Conservation (phyloP, 1,284 basidiomycete genomes). For the Heliocybe sulcata region DNA sequence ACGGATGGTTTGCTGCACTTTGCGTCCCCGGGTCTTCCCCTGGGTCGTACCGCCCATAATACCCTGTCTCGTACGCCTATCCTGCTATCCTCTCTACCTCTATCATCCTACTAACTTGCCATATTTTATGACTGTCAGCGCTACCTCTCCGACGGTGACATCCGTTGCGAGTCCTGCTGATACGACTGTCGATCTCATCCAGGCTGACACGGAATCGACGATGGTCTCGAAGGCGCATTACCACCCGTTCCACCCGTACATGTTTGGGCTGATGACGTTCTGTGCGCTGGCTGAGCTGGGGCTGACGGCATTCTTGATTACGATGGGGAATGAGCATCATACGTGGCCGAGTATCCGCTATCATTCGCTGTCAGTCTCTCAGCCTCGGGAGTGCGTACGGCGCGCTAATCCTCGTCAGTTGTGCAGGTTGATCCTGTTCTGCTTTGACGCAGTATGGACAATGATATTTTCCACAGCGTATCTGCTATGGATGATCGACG, state of each 20-base stretch:
- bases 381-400: not conserved
- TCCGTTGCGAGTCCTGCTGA: not conserved
- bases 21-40: not conserved
- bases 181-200: not conserved
- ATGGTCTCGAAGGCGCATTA: slow-evolving; percentile 20
- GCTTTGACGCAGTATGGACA: slow-evolving; percentile 70
- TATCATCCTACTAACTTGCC: not conserved
- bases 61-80: not conserved
- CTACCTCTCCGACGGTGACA: not conserved
- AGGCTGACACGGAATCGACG: not conserved
- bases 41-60: not conserved
- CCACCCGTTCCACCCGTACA: slow-evolving; percentile 63
- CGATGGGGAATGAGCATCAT: slow-evolving; percentile 48
- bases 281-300: slow-evolving; percentile 64
- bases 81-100: not conserved
- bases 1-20: not conserved
- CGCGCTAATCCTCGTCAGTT: not conserved
- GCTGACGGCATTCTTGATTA: slow-evolving; percentile 63
- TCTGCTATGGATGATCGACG: slow-evolving; percentile 61
- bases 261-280: slow-evolving; percentile 63
- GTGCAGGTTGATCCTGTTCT: slow-evolving; percentile 45
- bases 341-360: slow-evolving; percentile 57
- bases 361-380: slow-evolving; percentile 50
- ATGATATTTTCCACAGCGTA: slow-evolving; percentile 60
- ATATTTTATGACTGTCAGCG: not conserved